Conservation (phyloP, 2,329 filamentous ascomycete genomes). For the Tolypocladium tundrense region DNA sequence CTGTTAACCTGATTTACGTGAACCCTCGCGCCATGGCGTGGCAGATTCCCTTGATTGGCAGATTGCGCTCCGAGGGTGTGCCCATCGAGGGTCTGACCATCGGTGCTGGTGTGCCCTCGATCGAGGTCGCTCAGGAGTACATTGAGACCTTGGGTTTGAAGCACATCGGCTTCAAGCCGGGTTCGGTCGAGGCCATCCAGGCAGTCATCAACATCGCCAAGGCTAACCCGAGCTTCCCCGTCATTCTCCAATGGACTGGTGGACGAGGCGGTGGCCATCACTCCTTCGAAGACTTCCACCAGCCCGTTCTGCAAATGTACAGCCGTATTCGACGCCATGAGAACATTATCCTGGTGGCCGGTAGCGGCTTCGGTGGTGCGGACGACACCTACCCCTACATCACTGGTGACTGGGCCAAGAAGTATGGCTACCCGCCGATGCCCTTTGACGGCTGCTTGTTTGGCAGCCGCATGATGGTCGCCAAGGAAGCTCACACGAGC, state of each 20-base stretch:
- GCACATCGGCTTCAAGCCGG: constrained; percentile 91
- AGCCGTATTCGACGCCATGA: constrained; percentile 72
- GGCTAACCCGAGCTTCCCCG: constrained; percentile 88
- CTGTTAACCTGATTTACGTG: constrained; percentile 84
- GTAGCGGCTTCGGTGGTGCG: constrained; percentile 82
- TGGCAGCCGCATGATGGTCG: constrained; percentile 88
- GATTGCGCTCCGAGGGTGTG: constrained; percentile 73
- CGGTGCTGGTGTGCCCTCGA: constrained; percentile 85
- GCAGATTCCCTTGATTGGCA: constrained; percentile 79
- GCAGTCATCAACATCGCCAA: constrained; percentile 86
- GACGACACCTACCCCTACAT: constrained; percentile 90
- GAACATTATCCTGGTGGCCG: constrained; percentile 82
- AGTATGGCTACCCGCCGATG: constrained; percentile 83
- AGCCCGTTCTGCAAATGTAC: constrained; percentile 87
- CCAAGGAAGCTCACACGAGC: constrained; percentile 85
- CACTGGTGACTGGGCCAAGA: constrained; percentile 78
- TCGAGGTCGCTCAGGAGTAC: constrained; percentile 88
- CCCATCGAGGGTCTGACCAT: constrained; percentile 90
- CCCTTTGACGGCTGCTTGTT: constrained; percentile 89
- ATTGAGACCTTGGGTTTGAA: constrained; percentile 87
- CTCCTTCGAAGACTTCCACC: constrained; percentile 91
- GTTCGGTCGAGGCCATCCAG: constrained; percentile 80
- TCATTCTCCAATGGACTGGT: constrained; percentile 90
- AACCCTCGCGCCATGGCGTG: constrained; percentile 82
- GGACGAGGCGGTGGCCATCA: constrained; percentile 90